These are phyloP conservation scores for Aspergillus saccharolyticus DNA, from an alignment of 495 filamentous ascomycete species.

Conservation along the genomic window DNA sequence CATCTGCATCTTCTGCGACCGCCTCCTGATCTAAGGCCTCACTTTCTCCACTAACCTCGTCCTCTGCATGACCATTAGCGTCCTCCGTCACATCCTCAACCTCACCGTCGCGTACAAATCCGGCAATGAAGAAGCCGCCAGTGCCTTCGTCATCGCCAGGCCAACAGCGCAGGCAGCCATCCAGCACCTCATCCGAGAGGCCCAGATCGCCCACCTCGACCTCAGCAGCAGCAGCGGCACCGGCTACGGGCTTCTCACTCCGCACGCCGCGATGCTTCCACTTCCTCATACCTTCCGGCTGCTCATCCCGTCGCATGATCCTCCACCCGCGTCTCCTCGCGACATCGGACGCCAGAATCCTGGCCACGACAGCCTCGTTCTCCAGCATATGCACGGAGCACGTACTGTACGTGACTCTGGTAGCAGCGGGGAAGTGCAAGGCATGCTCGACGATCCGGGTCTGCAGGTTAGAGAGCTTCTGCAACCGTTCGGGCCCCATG, in stretches of 20 bases:
- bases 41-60: slow-evolving; percentile 13
- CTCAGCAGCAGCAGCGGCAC: slow-evolving; percentile 6
- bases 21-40: slow-evolving; percentile 10
- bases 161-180: slow-evolving; percentile 76
- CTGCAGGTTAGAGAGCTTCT: slow-evolving; percentile 71
- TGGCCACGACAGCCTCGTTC: slow-evolving; percentile 78
- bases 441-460: slow-evolving; percentile 74
- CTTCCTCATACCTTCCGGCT: slow-evolving; percentile 62
- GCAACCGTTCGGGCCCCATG: slow-evolving; percentile 49
- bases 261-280: slow-evolving; percentile 66
- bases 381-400: slow-evolving; percentile 83
- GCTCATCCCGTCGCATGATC: slow-evolving; percentile 61
- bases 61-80: neutral
- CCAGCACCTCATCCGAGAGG: slow-evolving; percentile 49
- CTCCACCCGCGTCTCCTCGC: slow-evolving; percentile 71
- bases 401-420: slow-evolving; percentile 80
- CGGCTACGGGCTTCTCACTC: slow-evolving; percentile 20
- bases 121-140: slow-evolving; percentile 69
- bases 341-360: slow-evolving; percentile 58
- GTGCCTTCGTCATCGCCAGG: slow-evolving; percentile 74
- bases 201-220: slow-evolving; percentile 17
- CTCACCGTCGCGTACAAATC: slow-evolving; percentile 52
- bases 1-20: slow-evolving; percentile 27
- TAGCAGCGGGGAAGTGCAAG: slow-evolving; percentile 72
- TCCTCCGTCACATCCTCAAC: neutral